Evolutionary conservation across 441 rosid species (phyloP).

Genomic region (Iberis amara): DNA sequence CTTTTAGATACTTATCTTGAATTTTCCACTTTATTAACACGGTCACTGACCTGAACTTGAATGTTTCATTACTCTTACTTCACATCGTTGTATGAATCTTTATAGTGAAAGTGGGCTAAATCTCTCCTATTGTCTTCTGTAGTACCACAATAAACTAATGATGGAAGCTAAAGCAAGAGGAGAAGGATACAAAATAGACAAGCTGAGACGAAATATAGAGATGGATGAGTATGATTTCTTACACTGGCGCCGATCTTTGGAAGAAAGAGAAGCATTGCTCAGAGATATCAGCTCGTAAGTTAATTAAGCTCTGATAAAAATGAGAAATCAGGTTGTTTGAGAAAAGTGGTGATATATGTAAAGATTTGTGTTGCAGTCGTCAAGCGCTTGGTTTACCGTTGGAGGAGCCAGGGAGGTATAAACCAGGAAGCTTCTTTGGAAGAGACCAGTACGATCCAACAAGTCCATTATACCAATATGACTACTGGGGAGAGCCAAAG

Average conservation of each 20-base stretch:
- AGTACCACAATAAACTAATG: slow-evolving; percentile 68
- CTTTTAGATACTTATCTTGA: slow-evolving; percentile 3
- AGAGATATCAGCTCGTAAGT: slow-evolving; percentile 91
- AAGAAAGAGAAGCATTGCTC: slow-evolving; percentile 90
- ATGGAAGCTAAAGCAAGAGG: slow-evolving; percentile 71
- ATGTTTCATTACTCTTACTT: neutral
- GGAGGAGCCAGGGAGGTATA: slow-evolving; percentile 93
- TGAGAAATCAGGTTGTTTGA: neutral
- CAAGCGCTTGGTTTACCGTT: slow-evolving; percentile 80
- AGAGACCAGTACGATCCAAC: slow-evolving; percentile 84
- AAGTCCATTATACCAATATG: slow-evolving; percentile 71
- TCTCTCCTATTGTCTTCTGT: slow-evolving; percentile 22
- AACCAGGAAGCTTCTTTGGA: slow-evolving; percentile 71
- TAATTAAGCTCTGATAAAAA: slow-evolving; percentile 9
- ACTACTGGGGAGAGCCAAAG: slow-evolving; percentile 96
- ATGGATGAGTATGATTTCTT: slow-evolving; percentile 90
- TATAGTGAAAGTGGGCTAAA: slow-evolving; percentile 5
- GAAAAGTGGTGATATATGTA: slow-evolving; percentile 14
- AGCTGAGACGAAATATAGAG: slow-evolving; percentile 73
- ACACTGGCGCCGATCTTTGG: slow-evolving; percentile 86
- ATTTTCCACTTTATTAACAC: neutral
- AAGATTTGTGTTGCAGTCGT: slow-evolving; percentile 42
- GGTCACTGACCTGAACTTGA: neutral
- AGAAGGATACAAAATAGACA: slow-evolving; percentile 61
- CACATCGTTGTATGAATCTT: slow-evolving; percentile 4